Evolutionary conservation across 257 asterid genomes (phyloP), one percentile per base, ranked within the genome.

Genomic region (Parsonsia alboflavescens): DNA sequence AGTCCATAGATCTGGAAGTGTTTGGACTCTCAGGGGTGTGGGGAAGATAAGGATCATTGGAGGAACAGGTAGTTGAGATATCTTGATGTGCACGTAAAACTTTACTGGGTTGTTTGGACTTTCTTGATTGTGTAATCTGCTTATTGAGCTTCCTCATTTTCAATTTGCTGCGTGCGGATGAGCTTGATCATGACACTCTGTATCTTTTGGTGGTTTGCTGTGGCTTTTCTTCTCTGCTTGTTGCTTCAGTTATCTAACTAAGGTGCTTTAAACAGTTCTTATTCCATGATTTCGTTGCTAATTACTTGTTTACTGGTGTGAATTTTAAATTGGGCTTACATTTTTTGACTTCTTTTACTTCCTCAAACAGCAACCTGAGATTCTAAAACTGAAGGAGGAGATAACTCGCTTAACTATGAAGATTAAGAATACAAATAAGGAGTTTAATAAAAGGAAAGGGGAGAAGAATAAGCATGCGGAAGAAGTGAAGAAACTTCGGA

Each of bases 361-460:
- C 12, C 79, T 68, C 78, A 74, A 73, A 66, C 90, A 95, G 98
- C 99, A 95, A 90, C 89, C 97, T n/a, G 98, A 90, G 85, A 88
- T 92, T 81, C 88, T 92, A 42, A 95, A 86, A 80, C 81, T 89
- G 72, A 92, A 90, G 86, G 99, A 95, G 87, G 97, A 92, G 88
- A 77, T 86, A 45, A 82, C 89, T 52, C 97, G 99, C 77, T 77
- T 95, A 80, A 79, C 80, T 81, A 84, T 90, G 78, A 90, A 92
- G 81, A 84, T 92, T 66, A 92, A 86, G 85, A 90, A 86, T 81
- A 88, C 96, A 0, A 80, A 42, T 65, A 90, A 92, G 85, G 99
- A 95, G 76, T 89, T 90, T 62, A 81, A 79, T 73, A 95, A 89
- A 88, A 92, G 77, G 86, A 88, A 81, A 79, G 96, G 87, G 76